Percentiles rank a stretch among this genome's conserved stretches.
Evolutionary conservation across 169 alveolate genomes (phyloP).

Genomic region (Cryptosporidium muris): DNA sequence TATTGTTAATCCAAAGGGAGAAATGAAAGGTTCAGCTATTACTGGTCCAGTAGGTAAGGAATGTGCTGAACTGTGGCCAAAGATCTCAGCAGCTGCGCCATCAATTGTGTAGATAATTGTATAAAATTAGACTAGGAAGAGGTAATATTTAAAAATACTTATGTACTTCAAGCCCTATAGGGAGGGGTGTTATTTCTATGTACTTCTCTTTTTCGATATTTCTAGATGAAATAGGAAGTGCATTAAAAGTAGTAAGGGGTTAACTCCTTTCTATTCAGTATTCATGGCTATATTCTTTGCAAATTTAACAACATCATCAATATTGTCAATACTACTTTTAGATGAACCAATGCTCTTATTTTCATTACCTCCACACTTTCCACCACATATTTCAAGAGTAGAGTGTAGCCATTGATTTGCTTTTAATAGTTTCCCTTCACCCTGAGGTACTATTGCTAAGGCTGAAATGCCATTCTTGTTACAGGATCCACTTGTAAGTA

Average conservation of each 20-base stretch:
- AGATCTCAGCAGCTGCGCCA: constrained; percentile 98
- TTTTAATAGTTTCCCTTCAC: constrained; percentile 3
- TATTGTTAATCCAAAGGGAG: constrained; percentile 98
- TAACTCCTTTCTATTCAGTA: not conserved
- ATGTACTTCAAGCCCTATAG: too few relatives aligned
- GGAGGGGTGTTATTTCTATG: too few relatives aligned
- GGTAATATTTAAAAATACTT: too few relatives aligned
- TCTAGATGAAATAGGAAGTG: too few relatives aligned
- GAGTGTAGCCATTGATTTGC: constrained; percentile 34
- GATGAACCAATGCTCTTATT: constrained; percentile 51
- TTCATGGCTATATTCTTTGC: not conserved
- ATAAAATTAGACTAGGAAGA: too few relatives aligned
- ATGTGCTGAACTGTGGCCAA: constrained; percentile 99
- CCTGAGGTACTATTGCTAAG: constrained; percentile 31
- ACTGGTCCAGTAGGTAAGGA: constrained; percentile 99
- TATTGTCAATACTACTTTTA: constrained; percentile 11
- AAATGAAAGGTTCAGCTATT: constrained; percentile 99
- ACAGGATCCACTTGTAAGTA: constrained; percentile 39
- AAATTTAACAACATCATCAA: constrained; percentile 10
- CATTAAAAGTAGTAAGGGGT: too few relatives aligned
- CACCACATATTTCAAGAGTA: constrained; percentile 34
- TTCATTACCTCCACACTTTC: constrained; percentile 65
- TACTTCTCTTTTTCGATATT: too few relatives aligned
- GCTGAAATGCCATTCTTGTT: constrained; percentile 60
- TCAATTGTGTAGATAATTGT: constrained; percentile 90